Conservation (phyloP, 2,329 filamentous ascomycete genomes). For the Fusarium concolor region DNA sequence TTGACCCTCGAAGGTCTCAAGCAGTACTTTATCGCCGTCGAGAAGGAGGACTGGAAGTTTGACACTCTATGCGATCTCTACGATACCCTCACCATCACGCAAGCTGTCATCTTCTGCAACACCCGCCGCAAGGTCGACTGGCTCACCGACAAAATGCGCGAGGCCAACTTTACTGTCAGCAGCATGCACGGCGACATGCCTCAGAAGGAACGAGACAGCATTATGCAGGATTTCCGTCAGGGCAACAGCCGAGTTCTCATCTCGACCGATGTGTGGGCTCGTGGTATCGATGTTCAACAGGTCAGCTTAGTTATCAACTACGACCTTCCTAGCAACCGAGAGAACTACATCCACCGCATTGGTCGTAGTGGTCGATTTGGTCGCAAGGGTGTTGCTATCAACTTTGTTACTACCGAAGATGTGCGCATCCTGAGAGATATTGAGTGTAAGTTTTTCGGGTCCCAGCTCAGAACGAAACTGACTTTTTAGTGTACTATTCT, state of each 20-base stretch:
- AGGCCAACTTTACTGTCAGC: constrained; percentile 97
- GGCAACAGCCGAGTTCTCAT: constrained; percentile 96
- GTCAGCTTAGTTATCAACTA: constrained; percentile 99
- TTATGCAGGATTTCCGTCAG: constrained; percentile 99
- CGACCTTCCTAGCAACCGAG: constrained; percentile 96
- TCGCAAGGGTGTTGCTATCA: constrained; percentile 98
- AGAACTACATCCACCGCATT: constrained; percentile 99
- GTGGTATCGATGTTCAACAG: constrained; percentile 98
- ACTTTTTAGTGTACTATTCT: constrained; percentile 82
- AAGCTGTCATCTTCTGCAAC: constrained; percentile 99
- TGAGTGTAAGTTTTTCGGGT: constrained; percentile 74
- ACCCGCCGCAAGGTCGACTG: constrained; percentile 99
- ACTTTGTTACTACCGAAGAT: constrained; percentile 98
- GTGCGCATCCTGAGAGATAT: constrained; percentile 98
- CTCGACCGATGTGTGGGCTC: constrained; percentile 97
- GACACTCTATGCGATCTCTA: constrained; percentile 98
- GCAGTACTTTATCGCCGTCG: constrained; percentile 99
- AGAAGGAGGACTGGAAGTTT: constrained; percentile 99
- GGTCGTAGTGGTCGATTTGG: constrained; percentile 95
- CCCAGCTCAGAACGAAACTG: constrained; percentile 43
- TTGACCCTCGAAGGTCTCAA: constrained; percentile 96
- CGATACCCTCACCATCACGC: constrained; percentile 97
- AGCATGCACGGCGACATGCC: constrained; percentile 99
- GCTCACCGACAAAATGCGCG: constrained; percentile 99
- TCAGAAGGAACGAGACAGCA: constrained; percentile 96